phyloP scores from a whole-genome alignment of 208 protist genomes.

The Trypanosoma scelopori region DNA sequence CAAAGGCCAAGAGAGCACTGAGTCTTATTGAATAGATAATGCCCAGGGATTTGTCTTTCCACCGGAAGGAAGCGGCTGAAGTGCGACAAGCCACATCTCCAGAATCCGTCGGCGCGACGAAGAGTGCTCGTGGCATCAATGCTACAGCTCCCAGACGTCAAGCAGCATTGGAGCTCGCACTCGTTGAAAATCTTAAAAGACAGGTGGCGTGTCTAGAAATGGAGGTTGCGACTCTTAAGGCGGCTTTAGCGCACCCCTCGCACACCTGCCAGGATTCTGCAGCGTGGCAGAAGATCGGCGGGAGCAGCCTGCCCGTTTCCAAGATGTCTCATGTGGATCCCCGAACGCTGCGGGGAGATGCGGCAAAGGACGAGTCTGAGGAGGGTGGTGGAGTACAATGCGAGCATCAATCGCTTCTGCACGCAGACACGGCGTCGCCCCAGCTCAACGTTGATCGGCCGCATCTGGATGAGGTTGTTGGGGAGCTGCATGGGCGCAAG shows the following conservation, averaged over 20 bases:
- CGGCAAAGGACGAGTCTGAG: neutral
- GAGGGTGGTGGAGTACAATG: neutral
- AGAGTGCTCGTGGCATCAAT: neutral
- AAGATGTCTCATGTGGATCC: constrained; percentile 5
- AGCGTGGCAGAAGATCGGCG: neutral
- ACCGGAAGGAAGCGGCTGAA: neutral
- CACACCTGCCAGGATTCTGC: neutral
- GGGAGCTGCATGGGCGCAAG: constrained; percentile 34
- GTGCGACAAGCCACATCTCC: neutral
- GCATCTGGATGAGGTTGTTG: constrained; percentile 35
- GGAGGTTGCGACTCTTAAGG: constrained; percentile 42
- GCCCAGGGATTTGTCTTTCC: neutral
- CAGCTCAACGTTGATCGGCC: constrained; percentile 49
- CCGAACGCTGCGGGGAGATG: neutral
- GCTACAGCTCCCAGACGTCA: neutral
- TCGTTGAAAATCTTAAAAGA: constrained; percentile 69
- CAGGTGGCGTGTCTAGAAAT: constrained; percentile 64
- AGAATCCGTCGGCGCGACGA: neutral
- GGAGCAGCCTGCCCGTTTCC: neutral
- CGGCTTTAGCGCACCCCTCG: neutral
- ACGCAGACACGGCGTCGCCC: constrained; percentile 40
- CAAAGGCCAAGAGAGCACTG: neutral
- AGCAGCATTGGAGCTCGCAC: constrained; percentile 32
- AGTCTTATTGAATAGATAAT: neutral
- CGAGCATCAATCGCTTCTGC: constrained; percentile 2